phyloP scores from a whole-genome alignment of 2,329 filamentous ascomycete species.

The Ceratocystis albifundus region DNA sequence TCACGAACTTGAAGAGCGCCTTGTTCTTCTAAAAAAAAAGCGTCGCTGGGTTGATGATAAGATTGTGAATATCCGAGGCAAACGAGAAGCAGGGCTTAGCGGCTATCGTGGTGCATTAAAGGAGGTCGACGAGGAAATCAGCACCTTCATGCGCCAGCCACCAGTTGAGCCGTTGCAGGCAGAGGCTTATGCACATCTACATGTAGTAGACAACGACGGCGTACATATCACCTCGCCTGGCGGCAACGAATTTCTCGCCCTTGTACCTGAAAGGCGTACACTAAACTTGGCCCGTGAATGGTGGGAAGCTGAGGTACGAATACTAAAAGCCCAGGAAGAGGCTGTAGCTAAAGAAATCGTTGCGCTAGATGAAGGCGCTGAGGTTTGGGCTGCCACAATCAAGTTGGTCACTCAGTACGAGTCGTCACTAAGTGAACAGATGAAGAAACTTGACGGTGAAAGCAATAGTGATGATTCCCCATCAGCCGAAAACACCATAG shows the following conservation, averaged over 20 bases:
- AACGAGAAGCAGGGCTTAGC: constrained; percentile 58
- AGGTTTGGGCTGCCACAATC: constrained; percentile 54
- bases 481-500: constrained; percentile 33
- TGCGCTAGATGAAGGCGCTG: constrained; percentile 55
- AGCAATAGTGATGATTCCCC: constrained; percentile 17
- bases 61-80: constrained; percentile 52
- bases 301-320: constrained; percentile 53
- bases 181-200: constrained; percentile 31
- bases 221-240: constrained; percentile 28
- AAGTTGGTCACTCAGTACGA: constrained; percentile 54
- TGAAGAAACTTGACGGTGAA: constrained; percentile 32
- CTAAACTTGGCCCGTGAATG: constrained; percentile 58
- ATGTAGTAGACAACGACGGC: constrained; percentile 20
- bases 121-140: constrained; percentile 53
- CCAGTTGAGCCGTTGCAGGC: constrained; percentile 43
- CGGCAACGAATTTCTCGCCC: constrained; percentile 45
- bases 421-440: constrained; percentile 44
- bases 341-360: constrained; percentile 49
- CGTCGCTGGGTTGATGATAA: constrained; percentile 48
- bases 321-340: constrained; percentile 43
- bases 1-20: constrained; percentile 49
- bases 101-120: constrained; percentile 57
- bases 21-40: constrained; percentile 48
- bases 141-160: constrained; percentile 46
- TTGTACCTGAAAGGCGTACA: constrained; percentile 55